These are phyloP conservation scores for Cenchrus purpureus DNA, from an alignment of 176 grass and related monocot species.

Conservation along the genomic window DNA sequence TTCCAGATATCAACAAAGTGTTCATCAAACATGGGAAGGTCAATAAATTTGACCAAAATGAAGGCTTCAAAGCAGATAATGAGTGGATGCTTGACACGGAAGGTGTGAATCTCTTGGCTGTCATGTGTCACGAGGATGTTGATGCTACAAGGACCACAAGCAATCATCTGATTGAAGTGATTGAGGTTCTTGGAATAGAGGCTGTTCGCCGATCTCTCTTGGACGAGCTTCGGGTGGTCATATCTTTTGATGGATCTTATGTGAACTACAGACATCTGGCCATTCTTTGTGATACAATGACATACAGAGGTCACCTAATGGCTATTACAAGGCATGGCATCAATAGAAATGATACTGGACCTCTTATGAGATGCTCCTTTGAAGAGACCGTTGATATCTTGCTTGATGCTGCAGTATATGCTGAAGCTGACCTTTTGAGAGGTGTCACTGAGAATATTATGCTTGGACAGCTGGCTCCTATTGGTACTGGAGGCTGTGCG, in stretches of 20 bases:
- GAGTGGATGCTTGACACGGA: conserved; percentile 99
- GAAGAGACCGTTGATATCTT: conserved; percentile 97
- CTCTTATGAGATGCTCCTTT: conserved; percentile 93
- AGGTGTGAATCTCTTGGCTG: conserved; percentile 94
- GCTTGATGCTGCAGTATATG: conserved; percentile 90
- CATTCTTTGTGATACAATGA: conserved; percentile 99
- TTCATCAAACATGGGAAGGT: conserved; percentile 87
- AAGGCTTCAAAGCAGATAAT: conserved; percentile 76
- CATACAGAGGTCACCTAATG: conserved; percentile 93
- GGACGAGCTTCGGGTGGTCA: conserved; percentile 93
- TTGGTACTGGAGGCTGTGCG: conserved; percentile 80
- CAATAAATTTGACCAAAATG: conserved; percentile 75
- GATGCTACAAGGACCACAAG: conserved; percentile 96
- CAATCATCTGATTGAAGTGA: conserved; percentile 97
- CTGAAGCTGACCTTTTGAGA: conserved; percentile 85
- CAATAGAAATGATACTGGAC: conserved; percentile 91
- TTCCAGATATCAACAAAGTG: conserved; percentile 98
- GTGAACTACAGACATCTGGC: conserved; percentile 96
- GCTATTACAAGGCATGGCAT: conserved; percentile 95
- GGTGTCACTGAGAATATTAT: conserved; percentile 98
- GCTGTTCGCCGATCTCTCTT: conserved; percentile 83
- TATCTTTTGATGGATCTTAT: conserved; percentile 98
- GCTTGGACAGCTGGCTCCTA: conserved; percentile 91
- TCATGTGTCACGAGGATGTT: conserved; percentile 97
- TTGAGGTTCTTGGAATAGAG: conserved; percentile 97